A percentile compares a stretch with the other conserved stretches of the same genome.
phyloP scores from a whole-genome alignment of 148 eudicot species.

The Vaccinium corymbosum region DNA sequence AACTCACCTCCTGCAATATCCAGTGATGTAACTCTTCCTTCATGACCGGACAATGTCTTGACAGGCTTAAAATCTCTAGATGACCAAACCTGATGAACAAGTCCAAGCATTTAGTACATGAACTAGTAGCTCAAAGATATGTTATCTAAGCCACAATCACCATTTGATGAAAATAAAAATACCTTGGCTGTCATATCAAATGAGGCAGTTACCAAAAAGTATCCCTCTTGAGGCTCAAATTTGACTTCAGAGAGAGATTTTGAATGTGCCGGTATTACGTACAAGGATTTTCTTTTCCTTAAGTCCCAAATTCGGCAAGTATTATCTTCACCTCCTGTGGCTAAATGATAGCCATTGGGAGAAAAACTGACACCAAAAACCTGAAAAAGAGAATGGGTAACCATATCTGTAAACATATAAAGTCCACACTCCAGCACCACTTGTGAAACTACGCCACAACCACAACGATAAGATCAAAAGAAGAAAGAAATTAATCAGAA shows the following conservation, averaged over 20 bases:
- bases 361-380: slow-evolving; percentile 76
- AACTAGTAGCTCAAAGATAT: neutral
- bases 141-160: neutral
- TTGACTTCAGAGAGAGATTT: slow-evolving; percentile 23
- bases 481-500: neutral
- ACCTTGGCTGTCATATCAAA: slow-evolving; percentile 95
- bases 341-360: slow-evolving; percentile 90
- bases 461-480: neutral
- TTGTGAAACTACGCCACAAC: neutral
- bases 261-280: slow-evolving; percentile 86
- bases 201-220: slow-evolving; percentile 82
- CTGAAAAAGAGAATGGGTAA: slow-evolving; percentile 37
- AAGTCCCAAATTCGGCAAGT: slow-evolving; percentile 94
- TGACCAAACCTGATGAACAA: slow-evolving; percentile 52
- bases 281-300: slow-evolving; percentile 72
- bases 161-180: neutral
- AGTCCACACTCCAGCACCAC: slow-evolving; percentile 25
- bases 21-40: slow-evolving; percentile 69
- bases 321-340: slow-evolving; percentile 95
- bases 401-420: neutral
- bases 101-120: neutral
- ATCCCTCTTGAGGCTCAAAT: slow-evolving; percentile 95
- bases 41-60: slow-evolving; percentile 78
- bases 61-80: slow-evolving; percentile 82
- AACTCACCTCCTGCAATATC: slow-evolving; percentile 62